Evolutionary conservation across 768 basidiomycete species (phyloP).

Genomic region (Pisolithus albus): DNA sequence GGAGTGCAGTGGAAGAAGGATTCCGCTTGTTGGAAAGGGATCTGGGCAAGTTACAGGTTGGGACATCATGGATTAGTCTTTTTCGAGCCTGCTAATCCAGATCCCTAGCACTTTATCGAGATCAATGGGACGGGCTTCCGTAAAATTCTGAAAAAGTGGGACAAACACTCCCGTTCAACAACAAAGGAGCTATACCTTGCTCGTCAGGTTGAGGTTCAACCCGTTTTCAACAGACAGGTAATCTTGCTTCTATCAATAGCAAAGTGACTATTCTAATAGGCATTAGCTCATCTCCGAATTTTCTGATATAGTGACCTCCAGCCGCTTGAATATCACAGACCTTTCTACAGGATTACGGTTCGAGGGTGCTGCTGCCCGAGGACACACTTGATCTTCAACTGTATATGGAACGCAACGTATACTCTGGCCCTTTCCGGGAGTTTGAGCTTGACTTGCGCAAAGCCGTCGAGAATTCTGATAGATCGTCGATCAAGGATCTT

Average conservation of each 20-base stretch:
- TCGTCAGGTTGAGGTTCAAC: conserved; percentile 97
- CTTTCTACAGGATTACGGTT: conserved; percentile 68
- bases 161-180: conserved; percentile 89
- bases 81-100: conserved; percentile 13
- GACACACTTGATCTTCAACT: conserved; percentile 73
- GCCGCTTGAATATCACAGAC: conserved; percentile 73
- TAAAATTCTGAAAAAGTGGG: conserved; percentile 98
- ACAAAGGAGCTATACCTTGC: conserved; percentile 97
- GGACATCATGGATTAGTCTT: conserved; percentile 8
- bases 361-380: conserved; percentile 71
- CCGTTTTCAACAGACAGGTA: conserved; percentile 93
- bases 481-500: conserved; percentile 57
- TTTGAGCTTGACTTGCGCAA: conserved; percentile 82
- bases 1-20: conserved; percentile 94
- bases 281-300: conserved; percentile 87
- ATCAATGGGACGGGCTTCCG: conserved; percentile 95
- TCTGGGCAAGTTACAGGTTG: conserved; percentile 89
- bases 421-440: conserved; percentile 75
- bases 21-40: conserved; percentile 92
- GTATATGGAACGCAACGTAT: conserved; percentile 50
- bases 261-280: conserved; percentile 9
- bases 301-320: conserved; percentile 84
- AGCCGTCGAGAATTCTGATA: conserved; percentile 60
- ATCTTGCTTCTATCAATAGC: conserved; percentile 14
- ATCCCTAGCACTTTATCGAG: conserved; percentile 84